phyloP scores from a whole-genome alignment of 805 yeast genomes.

The Scheffersomyces spartinae region DNA sequence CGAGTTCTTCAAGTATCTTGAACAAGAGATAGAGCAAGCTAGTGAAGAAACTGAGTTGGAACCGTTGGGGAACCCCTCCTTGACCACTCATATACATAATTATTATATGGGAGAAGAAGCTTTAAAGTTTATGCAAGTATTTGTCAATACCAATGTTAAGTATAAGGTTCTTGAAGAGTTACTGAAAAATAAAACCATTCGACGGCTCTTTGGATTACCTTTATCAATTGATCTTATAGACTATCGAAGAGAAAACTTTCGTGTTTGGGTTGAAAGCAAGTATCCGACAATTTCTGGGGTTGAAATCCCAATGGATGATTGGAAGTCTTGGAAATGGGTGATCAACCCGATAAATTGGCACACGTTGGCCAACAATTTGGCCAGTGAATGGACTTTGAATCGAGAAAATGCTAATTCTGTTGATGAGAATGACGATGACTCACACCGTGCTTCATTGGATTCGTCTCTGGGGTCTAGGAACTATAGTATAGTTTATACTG shows the following conservation, averaged over 20 bases:
- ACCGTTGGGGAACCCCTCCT: too few species aligned
- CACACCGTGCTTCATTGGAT: too few species aligned
- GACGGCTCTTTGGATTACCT: conserved; percentile 19
- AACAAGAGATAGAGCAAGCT: conserved; percentile 7
- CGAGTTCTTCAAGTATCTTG: conserved; percentile 7
- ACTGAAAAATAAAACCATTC: conserved; percentile 10
- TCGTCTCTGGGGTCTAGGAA: too few species aligned
- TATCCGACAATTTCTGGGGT: conserved; percentile 20
- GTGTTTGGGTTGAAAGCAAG: conserved; percentile 20
- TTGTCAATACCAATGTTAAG: conserved; percentile 13
- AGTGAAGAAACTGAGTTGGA: conserved; percentile 4
- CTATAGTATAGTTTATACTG: conserved; percentile 13
- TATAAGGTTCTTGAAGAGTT: conserved; percentile 15
- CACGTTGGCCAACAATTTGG: conserved; percentile 16
- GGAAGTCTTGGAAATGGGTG: conserved; percentile 11
- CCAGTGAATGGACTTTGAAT: conserved; percentile 11
- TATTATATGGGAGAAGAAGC: too few species aligned
- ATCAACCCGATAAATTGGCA: conserved; percentile 15
- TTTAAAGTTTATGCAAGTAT: conserved; percentile 6
- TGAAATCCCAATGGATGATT: conserved; percentile 8
- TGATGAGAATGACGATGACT: conserved; percentile 10
- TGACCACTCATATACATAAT: too few species aligned
- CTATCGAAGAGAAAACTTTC: conserved; percentile 6
- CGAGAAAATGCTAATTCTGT: conserved; percentile 3
- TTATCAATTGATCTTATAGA: conserved; percentile 6